These are phyloP conservation scores for Glycine latifolia DNA, from an alignment of 306 rosid species.

Conservation along the genomic window DNA sequence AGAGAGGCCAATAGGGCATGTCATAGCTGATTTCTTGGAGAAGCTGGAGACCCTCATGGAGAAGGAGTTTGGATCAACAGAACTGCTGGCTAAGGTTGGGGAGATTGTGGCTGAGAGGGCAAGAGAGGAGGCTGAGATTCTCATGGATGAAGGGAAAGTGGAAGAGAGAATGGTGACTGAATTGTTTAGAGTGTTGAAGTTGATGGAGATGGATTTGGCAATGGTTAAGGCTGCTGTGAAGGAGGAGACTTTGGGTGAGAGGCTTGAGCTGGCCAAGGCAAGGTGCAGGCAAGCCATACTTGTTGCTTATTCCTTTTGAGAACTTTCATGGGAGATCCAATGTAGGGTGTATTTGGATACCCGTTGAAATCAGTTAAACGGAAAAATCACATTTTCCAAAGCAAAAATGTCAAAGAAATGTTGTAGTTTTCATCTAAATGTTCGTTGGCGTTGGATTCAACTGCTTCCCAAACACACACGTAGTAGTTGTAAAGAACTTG, in stretches of 20 bases:
- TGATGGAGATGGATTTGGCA: conserved; percentile 92
- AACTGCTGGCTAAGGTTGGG: conserved; percentile 74
- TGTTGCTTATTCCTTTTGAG: conserved; percentile 81
- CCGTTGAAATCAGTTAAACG: too few relatives aligned
- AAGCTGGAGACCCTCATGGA: conserved; percentile 82
- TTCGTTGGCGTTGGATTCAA: too few relatives aligned
- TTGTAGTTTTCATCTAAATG: too few relatives aligned
- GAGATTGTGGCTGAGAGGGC: conserved; percentile 94
- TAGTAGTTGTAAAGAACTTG: too few relatives aligned
- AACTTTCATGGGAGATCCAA: too few relatives aligned
- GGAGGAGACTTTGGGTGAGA: conserved; percentile 79
- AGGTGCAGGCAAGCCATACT: conserved; percentile 98
- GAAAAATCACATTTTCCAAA: too few relatives aligned
- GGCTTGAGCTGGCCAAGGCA: conserved; percentile 84
- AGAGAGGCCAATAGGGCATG: conserved; percentile 82
- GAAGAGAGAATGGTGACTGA: conserved; percentile 93
- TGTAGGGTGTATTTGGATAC: too few relatives aligned
- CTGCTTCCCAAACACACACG: too few relatives aligned
- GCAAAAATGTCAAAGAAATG: too few relatives aligned
- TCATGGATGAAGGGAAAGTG: conserved; percentile 84
- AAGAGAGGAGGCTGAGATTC: conserved; percentile 82
- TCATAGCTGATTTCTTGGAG: conserved; percentile 83
- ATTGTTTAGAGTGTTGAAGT: conserved; percentile 77
- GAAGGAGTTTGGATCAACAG: conserved; percentile 78
- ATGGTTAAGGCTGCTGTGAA: conserved; percentile 89